Conservation (phyloP, 2,329 filamentous ascomycete species). For the Cladobotryum mycophilum region DNA sequence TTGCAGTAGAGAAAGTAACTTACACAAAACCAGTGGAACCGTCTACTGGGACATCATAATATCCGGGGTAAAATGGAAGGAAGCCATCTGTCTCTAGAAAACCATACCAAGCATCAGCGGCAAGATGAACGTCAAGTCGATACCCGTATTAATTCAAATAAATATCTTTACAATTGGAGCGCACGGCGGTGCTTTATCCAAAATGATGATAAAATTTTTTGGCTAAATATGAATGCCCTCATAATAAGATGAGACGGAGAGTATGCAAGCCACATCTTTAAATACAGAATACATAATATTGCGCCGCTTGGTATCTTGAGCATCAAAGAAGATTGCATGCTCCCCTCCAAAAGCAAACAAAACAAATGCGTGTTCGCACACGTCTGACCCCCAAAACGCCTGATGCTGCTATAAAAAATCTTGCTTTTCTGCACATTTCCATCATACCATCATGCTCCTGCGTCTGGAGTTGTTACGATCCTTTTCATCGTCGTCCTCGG, state of each 20-base stretch:
- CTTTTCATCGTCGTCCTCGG: constrained; percentile 30
- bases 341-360: constrained; percentile 17
- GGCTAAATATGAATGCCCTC: constrained; percentile 9
- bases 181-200: constrained; percentile 1
- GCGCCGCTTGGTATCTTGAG: constrained; percentile 32
- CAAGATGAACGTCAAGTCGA: constrained; percentile 19
- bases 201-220: constrained; percentile 12
- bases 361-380: constrained; percentile 5
- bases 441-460: constrained; percentile 55
- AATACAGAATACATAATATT: constrained; percentile 26
- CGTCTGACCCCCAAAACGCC: constrained; percentile 23
- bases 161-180: neutral
- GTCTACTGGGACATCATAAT: constrained; percentile 43
- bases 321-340: constrained; percentile 24
- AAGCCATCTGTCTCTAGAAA: neutral
- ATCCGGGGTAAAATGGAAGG: neutral
- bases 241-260: constrained; percentile 14
- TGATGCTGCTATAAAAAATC: constrained; percentile 18
- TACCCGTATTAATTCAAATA: constrained; percentile 20
- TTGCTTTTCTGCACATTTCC: constrained; percentile 13
- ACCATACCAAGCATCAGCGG: constrained; percentile 11
- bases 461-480: constrained; percentile 36
- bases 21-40: constrained; percentile 71
- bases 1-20: constrained; percentile 80
- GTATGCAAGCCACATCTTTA: constrained; percentile 17